Evolutionary conservation across 495 filamentous ascomycete species (phyloP), one percentile per base, ranked within the genome.

Genomic region (Xylaria curta): DNA sequence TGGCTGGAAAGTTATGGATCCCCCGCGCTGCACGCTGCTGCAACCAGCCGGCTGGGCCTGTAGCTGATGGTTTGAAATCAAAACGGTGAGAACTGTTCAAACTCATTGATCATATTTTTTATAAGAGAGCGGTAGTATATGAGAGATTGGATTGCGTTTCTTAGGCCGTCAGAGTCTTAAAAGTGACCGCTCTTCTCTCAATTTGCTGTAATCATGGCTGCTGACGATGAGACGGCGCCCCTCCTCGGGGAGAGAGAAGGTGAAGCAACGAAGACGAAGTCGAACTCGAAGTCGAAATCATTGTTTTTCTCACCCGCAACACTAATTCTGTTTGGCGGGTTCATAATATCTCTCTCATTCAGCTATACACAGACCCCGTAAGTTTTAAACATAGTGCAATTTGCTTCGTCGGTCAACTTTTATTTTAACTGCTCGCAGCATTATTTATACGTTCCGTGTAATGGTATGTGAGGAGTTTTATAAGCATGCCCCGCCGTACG

Each of bases 381-480:
- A 74, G 80, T 69, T 24, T 59, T 13, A 49, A 49, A 54, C 9
- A 42, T 28, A 19, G n/a, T 19, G 8, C 44, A 33, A 26, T 10
- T 69, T 44, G 28, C 31, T 24, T 21, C 21, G n/a, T 28, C 12
- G 38, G 19, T 15, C 21, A 24, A 7, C 44, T 31, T 15, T 26
- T 24, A 9, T 59, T 64, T 36, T 69, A 24, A 66, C 12, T 19
- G 21, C 10, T 46, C 10, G 60, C 38, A 86, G 83, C 9, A 76
- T 88, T 7, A 81, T 88, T 56, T 87, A 87, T 71, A 85, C 81
- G 5, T 87, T 89, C 66, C 80, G 84, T 26, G 66, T 86, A 26
- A 88, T 89, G 86, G 82, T 81, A 19, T 89, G 87, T 74, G 84
- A 88, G 26, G 83, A 81, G 58, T 89, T 83, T 74, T 89, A 88